Base-by-base conservation (phyloP, 2,329 filamentous ascomycete genomes). In the Ophiocordyceps camponoti-leonardi region DNA sequence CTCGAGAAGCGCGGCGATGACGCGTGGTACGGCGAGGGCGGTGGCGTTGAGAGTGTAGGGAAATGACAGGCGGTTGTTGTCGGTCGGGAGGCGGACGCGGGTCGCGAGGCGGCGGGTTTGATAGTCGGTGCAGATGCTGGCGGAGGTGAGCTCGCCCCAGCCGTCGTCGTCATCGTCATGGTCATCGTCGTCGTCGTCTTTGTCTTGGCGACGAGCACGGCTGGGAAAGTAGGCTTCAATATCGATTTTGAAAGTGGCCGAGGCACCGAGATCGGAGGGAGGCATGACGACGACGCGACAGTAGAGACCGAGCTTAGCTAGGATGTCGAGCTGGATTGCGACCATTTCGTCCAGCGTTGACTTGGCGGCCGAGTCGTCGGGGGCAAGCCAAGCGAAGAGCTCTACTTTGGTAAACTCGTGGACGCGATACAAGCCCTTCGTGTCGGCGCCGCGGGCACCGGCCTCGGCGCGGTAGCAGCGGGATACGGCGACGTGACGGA, bases 351-450 rank as follows among this genome's bases (percentile, higher is more conserved):
- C 69, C 60, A 94, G 94, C 13, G 90, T 54, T 0, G 72, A 66
- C 8, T 72, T 66, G 0, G 77, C 67, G 30, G 56, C 58, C 2
- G 55, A 47, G 45, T 77, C 70, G 45, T 77, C 70, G 1, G 84
- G 77, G 28, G 72, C 55, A 5, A 86, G 83, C 92, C 92, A 98
- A 0, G 83, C 87, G 59, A 98, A 96, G 71, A 98, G 80, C 63
- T 98, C 92, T 0, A 98, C 90, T 61, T 98, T 98, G 26, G 87
- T 94, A 64, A 98, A 98, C 64, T 98, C 92, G 64, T 98, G 92
- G 4, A 98, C 92, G 26, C 92, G 82, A 65, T 96, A 98, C 2
- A 98, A 68, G 6, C 92, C 92, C 65, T 94, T 95, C 2, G 88
- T 94, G 54, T 92, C 86, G 22, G 83, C 80, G 28, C 92, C 92